phyloP scores from a whole-genome alignment of 352 stramenopile genomes.

The Thraustotheca clavata region DNA sequence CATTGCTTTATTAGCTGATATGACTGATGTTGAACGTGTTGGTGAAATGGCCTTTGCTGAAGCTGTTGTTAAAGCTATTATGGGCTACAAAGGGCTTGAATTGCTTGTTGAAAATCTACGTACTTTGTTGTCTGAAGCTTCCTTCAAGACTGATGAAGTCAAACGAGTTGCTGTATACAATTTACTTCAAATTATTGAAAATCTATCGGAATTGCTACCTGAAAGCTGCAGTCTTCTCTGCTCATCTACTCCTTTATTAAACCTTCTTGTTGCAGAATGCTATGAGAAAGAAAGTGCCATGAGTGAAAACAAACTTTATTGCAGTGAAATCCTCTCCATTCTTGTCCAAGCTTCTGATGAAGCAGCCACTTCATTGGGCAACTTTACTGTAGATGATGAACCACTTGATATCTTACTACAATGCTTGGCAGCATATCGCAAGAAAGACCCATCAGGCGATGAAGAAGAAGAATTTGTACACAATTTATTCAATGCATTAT shows the following conservation, averaged over 20 bases:
- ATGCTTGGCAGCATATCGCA: conserved; percentile 80
- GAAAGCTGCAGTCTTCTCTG: conserved; percentile 38
- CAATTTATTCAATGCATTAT: conserved; percentile 88
- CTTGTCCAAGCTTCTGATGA: conserved; percentile 48
- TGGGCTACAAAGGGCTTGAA: conserved; percentile 50
- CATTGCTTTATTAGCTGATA: conserved; percentile 46
- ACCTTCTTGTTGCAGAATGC: conserved; percentile 49
- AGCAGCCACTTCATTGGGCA: conserved; percentile 21
- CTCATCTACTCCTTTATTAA: conserved; percentile 39
- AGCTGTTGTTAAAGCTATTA: conserved; percentile 40
- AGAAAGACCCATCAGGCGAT: conserved; percentile 57
- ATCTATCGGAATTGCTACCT: conserved; percentile 54
- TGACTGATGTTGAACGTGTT: conserved; percentile 60
- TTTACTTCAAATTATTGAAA: conserved; percentile 75
- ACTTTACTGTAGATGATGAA: conserved; percentile 50
- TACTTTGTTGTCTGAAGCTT: conserved; percentile 25
- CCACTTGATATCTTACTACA: conserved; percentile 89
- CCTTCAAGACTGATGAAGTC: conserved; percentile 35
- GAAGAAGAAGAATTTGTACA: conserved; percentile 91
- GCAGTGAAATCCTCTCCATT: conserved; percentile 79
- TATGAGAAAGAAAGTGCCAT: conserved; percentile 27
- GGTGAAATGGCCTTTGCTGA: conserved; percentile 31
- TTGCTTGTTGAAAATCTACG: conserved; percentile 42
- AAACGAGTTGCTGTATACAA: conserved; percentile 51
- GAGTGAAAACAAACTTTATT: conserved; percentile 75